These are phyloP conservation scores for Rhizopogon salebrosus DNA, from an alignment of 768 basidiomycete species.

Conservation along the genomic window DNA sequence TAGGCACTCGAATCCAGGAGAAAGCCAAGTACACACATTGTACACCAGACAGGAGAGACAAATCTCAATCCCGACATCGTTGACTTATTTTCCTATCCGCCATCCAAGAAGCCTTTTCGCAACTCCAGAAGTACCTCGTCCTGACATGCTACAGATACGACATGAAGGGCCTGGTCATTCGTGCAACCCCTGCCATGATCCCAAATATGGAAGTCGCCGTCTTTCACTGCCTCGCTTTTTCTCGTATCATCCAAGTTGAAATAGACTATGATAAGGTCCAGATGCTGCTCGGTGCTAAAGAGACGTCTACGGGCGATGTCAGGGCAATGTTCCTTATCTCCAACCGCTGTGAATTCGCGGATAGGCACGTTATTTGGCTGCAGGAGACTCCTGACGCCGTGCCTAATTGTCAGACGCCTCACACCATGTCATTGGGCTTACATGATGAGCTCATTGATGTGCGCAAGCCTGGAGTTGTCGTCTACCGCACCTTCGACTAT, in stretches of 20 bases:
- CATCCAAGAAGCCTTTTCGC: conserved; percentile 71
- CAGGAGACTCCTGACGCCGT: conserved; percentile 98
- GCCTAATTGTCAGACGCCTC: conserved; percentile 97
- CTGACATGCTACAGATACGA: conserved; percentile 65
- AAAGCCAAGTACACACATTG: conserved; percentile 59
- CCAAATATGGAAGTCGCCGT: conserved; percentile 99
- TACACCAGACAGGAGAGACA: conserved; percentile 92
- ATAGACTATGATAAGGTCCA: conserved; percentile 98
- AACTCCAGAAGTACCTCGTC: conserved; percentile 78
- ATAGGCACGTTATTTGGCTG: conserved; percentile 90
- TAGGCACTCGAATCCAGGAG: too few relatives aligned
- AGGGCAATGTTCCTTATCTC: conserved; percentile 95
- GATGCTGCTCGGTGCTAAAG: conserved; percentile 91
- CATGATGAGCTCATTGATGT: conserved; percentile 98
- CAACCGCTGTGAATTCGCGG: conserved; percentile 95
- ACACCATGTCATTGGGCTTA: conserved; percentile 94
- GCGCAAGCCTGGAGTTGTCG: conserved; percentile 86
- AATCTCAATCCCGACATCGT: conserved; percentile 87
- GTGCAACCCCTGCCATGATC: conserved; percentile 94
- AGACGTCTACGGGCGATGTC: conserved; percentile 81
- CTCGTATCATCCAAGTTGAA: conserved; percentile 94
- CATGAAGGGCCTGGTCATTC: conserved; percentile 96
- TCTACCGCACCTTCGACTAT: too few relatives aligned
- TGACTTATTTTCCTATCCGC: conserved; percentile 84
- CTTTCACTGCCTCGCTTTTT: conserved; percentile 94